A percentile compares a stretch with the other conserved stretches of the same genome.
Evolutionary conservation across 192 early-diverging fungal genomes (phyloP).

Genomic region (Entophlyctis helioformis): DNA sequence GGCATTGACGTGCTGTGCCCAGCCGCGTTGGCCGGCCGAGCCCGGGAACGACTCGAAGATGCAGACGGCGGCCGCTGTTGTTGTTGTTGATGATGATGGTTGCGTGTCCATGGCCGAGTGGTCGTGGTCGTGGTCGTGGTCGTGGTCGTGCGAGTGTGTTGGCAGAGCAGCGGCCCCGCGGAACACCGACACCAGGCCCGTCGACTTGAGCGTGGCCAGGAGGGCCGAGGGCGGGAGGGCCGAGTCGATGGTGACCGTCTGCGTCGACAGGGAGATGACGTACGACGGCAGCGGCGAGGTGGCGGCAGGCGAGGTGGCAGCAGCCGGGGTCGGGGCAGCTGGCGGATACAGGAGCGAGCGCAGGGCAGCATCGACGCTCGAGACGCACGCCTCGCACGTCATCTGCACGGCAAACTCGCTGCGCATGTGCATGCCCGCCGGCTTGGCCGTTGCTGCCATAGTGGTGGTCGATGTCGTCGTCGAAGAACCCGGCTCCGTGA

Average conservation of each 20-base stretch:
- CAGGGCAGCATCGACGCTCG: constrained; percentile 51
- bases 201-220: constrained; percentile 49
- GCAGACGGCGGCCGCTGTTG: constrained; percentile 86
- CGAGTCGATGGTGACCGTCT: constrained; percentile 68
- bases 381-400: constrained; percentile 70
- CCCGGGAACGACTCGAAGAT: constrained; percentile 60
- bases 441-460: no score
- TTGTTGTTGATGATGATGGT: no score
- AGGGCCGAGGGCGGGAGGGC: constrained; percentile 54
- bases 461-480: no score
- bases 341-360: constrained; percentile 15
- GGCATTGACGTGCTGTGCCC: constrained; percentile 28
- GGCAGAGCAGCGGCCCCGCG: constrained; percentile 53
- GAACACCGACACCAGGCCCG: constrained; percentile 63
- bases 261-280: constrained; percentile 45
- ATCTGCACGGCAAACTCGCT: constrained; percentile 81
- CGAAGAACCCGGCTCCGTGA: no score
- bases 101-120: no score
- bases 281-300: neutral
- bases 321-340: no score
- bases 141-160: no score
- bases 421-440: no score
- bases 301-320: no score
- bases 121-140: constrained; percentile 36
- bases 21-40: constrained; percentile 9